A percentile compares a stretch with the other conserved stretches of the same genome.
Evolutionary conservation across 1,139 yeast genomes (phyloP).

Genomic region (Arxiozyma bovina): DNA sequence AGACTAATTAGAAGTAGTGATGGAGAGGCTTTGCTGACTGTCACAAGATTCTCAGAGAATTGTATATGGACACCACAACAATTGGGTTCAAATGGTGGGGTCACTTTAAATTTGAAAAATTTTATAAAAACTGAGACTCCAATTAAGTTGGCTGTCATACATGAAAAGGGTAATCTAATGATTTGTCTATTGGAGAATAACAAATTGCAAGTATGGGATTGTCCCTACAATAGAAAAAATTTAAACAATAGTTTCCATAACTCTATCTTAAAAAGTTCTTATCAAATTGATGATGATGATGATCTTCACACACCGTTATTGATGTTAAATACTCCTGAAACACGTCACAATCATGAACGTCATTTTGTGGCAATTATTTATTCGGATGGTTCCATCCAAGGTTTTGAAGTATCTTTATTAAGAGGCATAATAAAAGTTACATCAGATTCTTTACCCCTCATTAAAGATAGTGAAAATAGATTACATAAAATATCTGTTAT

Average conservation of each 20-base stretch:
- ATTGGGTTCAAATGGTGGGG: conserved; percentile 23
- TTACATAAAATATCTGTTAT: conserved; percentile 49
- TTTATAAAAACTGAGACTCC: conserved; percentile 33
- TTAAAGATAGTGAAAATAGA: conserved; percentile 15
- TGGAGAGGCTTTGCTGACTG: conserved; percentile 49
- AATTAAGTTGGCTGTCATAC: conserved; percentile 42
- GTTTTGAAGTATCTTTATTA: conserved; percentile 23
- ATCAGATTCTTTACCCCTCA: conserved; percentile 15
- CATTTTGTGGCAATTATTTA: conserved; percentile 42
- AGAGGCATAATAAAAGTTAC: conserved; percentile 16
- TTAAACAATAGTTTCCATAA: conserved; percentile 12
- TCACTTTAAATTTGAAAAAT: conserved; percentile 30
- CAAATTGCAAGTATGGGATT: conserved; percentile 56
- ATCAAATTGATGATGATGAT: conserved; percentile 10
- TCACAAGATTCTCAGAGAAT: conserved; percentile 46
- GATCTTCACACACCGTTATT: conserved; percentile 30
- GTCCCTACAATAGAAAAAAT: conserved; percentile 27
- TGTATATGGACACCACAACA: conserved; percentile 49
- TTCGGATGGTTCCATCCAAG: conserved; percentile 26
- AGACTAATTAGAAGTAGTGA: conserved; percentile 55
- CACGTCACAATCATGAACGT: conserved; percentile 26
- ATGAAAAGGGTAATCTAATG: conserved; percentile 46
- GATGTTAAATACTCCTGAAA: conserved; percentile 43
- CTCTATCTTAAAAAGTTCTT: conserved; percentile 16
- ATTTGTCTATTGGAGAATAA: conserved; percentile 36